phyloP scores from a whole-genome alignment of 331 rosid genomes.

The Malus hybrid region DNA sequence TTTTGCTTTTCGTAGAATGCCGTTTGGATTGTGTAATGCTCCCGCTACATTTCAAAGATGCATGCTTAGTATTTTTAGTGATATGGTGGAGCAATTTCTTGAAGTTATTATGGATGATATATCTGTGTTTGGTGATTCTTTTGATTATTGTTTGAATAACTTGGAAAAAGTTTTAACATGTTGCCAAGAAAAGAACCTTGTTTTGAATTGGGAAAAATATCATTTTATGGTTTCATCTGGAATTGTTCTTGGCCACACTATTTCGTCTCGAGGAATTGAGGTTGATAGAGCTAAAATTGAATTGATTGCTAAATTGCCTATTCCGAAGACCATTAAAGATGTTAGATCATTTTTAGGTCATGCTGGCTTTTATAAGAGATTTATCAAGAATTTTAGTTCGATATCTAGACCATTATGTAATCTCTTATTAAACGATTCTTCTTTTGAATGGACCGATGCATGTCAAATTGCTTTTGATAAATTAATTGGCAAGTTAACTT shows the following conservation, averaged over 20 bases:
- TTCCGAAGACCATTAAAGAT: too few relatives aligned
- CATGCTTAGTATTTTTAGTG: not conserved
- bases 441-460: not conserved
- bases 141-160: not conserved
- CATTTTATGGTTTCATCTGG: not conserved
- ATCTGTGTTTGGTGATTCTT: not conserved
- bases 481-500: not conserved
- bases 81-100: not conserved
- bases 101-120: conserved; percentile 5
- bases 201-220: too few relatives aligned
- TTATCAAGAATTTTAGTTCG: too few relatives aligned
- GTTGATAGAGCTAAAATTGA: not conserved
- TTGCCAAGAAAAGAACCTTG: not conserved
- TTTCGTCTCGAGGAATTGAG: not conserved
- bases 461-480: not conserved
- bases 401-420: not conserved
- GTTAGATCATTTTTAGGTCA: not conserved
- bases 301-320: too few relatives aligned
- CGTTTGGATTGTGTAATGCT: not conserved
- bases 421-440: not conserved
- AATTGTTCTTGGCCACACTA: not conserved
- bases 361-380: too few relatives aligned
- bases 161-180: not conserved
- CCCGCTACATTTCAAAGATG: not conserved
- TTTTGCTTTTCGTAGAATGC: not conserved